These are phyloP conservation scores for Kuraishia hungarica DNA, from an alignment of 805 yeast genomes.

Conservation along the genomic window DNA sequence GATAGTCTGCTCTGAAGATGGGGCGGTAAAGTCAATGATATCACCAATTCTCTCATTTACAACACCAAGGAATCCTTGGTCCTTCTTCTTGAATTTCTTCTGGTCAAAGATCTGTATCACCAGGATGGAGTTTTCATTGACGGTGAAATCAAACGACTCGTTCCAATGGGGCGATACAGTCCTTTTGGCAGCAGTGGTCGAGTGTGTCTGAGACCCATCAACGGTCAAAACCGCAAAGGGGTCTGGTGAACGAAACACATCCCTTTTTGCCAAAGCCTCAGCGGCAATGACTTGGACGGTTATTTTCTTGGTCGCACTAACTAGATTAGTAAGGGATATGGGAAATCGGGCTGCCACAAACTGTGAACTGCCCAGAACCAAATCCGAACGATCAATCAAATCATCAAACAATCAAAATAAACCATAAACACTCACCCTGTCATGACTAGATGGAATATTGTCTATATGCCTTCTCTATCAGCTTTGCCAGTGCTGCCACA, in stretches of 20 bases:
- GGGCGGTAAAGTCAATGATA: slow-evolving; percentile 56
- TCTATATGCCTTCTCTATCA: no score
- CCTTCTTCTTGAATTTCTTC: slow-evolving; percentile 94
- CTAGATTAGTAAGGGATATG: no score
- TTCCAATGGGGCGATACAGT: slow-evolving; percentile 98
- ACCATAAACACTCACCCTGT: no score
- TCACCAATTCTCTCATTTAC: slow-evolving; percentile 88
- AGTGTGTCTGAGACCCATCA: slow-evolving; percentile 95
- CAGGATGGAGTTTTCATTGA: slow-evolving; percentile 71
- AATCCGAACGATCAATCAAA: no score
- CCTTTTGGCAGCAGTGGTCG: slow-evolving; percentile 88
- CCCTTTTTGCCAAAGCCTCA: slow-evolving; percentile 90
- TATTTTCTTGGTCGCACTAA: slow-evolving; percentile 20
- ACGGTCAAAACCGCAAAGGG: slow-evolving; percentile 96
- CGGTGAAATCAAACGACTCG: slow-evolving; percentile 75
- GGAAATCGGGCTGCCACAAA: not conserved
- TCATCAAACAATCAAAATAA: no score
- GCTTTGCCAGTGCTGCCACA: no score
- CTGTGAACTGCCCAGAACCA: not conserved
- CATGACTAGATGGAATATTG: no score
- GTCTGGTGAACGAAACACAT: slow-evolving; percentile 92
- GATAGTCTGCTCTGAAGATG: slow-evolving; percentile 67
- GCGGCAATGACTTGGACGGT: slow-evolving; percentile 86
- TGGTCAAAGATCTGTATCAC: slow-evolving; percentile 96
- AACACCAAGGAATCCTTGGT: slow-evolving; percentile 96